Percentiles rank a stretch among this genome's conserved stretches.
phyloP scores from a whole-genome alignment of 78 protist species.

The Pelomyxa schiedti region DNA sequence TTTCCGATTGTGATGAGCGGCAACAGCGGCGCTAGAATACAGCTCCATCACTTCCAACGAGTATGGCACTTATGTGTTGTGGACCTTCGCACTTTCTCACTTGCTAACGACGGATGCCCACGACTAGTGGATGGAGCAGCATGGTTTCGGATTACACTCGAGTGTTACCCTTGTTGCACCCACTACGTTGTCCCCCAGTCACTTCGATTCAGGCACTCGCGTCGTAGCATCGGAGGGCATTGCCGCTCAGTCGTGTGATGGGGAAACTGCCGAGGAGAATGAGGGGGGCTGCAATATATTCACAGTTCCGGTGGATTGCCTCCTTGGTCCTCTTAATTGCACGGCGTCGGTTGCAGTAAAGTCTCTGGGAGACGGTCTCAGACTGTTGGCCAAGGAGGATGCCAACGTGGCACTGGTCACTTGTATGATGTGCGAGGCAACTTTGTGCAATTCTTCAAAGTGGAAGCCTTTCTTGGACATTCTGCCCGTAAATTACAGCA shows the following conservation, averaged over 20 bases:
- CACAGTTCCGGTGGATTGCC: not conserved
- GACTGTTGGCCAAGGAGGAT: not conserved
- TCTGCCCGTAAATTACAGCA: not conserved
- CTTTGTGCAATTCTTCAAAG: not conserved
- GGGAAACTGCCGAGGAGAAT: not conserved
- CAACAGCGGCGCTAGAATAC: no score
- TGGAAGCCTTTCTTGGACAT: not conserved
- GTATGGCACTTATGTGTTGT: no score
- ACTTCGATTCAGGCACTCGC: no score
- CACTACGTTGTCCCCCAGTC: no score
- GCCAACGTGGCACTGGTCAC: not conserved
- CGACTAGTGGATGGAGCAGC: not conserved
- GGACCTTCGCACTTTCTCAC: no score
- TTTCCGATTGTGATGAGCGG: no score
- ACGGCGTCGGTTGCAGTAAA: not conserved
- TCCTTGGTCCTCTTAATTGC: not conserved
- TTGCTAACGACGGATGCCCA: no score
- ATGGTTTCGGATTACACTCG: not conserved
- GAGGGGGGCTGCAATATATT: not conserved
- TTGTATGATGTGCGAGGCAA: not conserved
- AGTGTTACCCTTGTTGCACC: not conserved
- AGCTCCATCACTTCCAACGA: no score
- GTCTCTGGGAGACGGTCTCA: not conserved
- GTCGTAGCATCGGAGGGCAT: no score
- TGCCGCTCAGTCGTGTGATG: not conserved